Conservation (phyloP, 2,329 filamentous ascomycete genomes). For the Neofusicoccum sp. region DNA sequence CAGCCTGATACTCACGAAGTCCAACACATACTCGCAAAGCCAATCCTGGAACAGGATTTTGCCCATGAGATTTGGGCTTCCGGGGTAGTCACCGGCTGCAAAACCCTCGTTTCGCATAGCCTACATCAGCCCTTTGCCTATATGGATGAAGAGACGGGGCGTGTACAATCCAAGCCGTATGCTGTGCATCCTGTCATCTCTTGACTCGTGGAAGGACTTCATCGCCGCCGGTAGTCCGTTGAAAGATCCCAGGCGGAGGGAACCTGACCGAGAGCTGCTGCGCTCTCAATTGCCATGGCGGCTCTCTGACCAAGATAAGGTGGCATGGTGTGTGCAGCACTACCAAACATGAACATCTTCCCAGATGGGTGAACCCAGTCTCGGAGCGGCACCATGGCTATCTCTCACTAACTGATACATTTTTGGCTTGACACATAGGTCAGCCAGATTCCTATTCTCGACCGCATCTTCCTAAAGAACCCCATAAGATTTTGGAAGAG, state of each 20-base stretch:
- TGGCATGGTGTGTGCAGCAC: constrained; percentile 13
- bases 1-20: too few relatives aligned
- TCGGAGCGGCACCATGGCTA: too few relatives aligned
- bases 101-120: constrained; percentile 12
- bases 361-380: not conserved
- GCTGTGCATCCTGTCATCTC: constrained; percentile 2
- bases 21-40: constrained; percentile 1
- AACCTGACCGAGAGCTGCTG: not conserved
- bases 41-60: constrained; percentile 18
- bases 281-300: constrained; percentile 67
- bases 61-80: constrained; percentile 19
- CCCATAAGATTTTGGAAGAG: constrained; percentile 23
- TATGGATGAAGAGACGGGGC: constrained; percentile 19
- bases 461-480: constrained; percentile 21
- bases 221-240: not conserved
- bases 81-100: constrained; percentile 8
- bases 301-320: constrained; percentile 44
- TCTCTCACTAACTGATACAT: too few relatives aligned
- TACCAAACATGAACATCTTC: constrained; percentile 5
- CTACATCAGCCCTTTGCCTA: constrained; percentile 3
- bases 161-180: constrained; percentile 18
- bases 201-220: constrained; percentile 1
- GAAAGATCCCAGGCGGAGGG: constrained; percentile 53
- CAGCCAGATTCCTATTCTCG: constrained; percentile 20
- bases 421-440: not conserved